Base-by-base conservation (phyloP, 2,329 filamentous ascomycete species). In the Aspergillus amoenus region DNA sequence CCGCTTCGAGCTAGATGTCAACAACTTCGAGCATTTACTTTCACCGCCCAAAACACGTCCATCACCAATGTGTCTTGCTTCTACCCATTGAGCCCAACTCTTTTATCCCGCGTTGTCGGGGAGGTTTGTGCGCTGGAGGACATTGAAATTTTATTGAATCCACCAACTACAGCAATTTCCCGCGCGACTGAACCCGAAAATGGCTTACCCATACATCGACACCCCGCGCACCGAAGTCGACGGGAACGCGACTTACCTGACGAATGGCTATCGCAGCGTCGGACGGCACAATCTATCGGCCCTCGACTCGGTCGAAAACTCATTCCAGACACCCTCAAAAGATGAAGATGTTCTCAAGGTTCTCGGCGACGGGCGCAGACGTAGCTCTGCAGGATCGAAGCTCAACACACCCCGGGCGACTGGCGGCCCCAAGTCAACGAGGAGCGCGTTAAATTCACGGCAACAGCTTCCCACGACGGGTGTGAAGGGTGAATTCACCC, bases 251-350 rank as follows among this genome's bases (percentile, higher is more conserved):
- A 96, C 92, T 64, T 93, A 88, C 74, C 81, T 95, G 61, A 85
- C 73, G 80, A 86, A 75, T 76, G 83, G 76, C 78, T 79, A 86
- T 66, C 88, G 91, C 69, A 78, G 75, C 63, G 73, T 67, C 46
- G 71, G 70, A 49, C 70, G 74, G 59, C 69, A 72, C 49, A 73
- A 77, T 52, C 63, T 78, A 17, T 76, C 75, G 24, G 72, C 72
- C 18, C 86, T 95, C 69, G 91, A 95, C 73, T 95, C 91, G 52
- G 88, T 92, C 67, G 91, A 95, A 71, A 87, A 90, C 56, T 94
- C 93, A 1, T 96, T 97, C 66, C 85, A 88, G 56, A 92, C 90
- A 30, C 93, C 89, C 22, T 84, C 82, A 27, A 93, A 90, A 74
- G 85, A 88, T 69, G 85, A 87, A 67, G 90, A 94, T 66, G 78